A percentile compares a stretch with the other conserved stretches of the same genome.
Evolutionary conservation across 805 yeast species (phyloP).

Genomic region (Cyberlindnera saturnus): DNA sequence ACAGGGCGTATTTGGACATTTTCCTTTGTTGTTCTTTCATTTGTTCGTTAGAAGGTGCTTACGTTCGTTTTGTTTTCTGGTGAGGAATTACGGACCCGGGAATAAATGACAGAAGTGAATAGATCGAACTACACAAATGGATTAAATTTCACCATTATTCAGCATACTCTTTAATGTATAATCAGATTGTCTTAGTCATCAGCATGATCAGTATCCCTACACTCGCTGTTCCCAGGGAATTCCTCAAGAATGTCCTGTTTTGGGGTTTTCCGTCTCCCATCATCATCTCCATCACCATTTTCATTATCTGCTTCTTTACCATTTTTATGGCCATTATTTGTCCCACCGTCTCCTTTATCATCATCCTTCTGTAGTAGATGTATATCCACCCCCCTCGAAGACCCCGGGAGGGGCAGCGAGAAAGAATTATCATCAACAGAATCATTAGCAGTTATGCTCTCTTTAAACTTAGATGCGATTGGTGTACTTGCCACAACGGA

Average conservation of each 20-base stretch:
- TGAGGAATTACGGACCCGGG: background rate
- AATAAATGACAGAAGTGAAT: too few relatives aligned
- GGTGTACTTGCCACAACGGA: conserved; percentile 15
- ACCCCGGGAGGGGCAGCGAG: conserved; percentile 39
- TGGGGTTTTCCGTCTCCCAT: conserved; percentile 7
- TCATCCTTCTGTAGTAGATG: conserved; percentile 9
- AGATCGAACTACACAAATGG: too few relatives aligned
- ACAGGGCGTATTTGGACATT: conserved; percentile 29
- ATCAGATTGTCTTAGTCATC: too few relatives aligned
- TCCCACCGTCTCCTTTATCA: conserved; percentile 6
- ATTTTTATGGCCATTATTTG: background rate
- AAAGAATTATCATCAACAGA: conserved; percentile 42
- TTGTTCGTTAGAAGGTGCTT: background rate
- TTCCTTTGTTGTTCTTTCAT: background rate
- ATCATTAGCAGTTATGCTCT: conserved; percentile 3
- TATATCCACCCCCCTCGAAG: conserved; percentile 6
- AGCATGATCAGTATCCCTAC: background rate
- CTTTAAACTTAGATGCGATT: conserved; percentile 4
- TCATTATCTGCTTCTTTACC: background rate
- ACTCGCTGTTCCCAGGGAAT: conserved; percentile 7
- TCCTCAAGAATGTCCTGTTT: conserved; percentile 2
- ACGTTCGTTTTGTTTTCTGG: background rate
- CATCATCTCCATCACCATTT: background rate
- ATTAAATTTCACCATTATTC: too few relatives aligned
- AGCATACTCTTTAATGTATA: too few relatives aligned